Conservation (phyloP, 2,329 filamentous ascomycete genomes). For the Trichoderma sp. region DNA sequence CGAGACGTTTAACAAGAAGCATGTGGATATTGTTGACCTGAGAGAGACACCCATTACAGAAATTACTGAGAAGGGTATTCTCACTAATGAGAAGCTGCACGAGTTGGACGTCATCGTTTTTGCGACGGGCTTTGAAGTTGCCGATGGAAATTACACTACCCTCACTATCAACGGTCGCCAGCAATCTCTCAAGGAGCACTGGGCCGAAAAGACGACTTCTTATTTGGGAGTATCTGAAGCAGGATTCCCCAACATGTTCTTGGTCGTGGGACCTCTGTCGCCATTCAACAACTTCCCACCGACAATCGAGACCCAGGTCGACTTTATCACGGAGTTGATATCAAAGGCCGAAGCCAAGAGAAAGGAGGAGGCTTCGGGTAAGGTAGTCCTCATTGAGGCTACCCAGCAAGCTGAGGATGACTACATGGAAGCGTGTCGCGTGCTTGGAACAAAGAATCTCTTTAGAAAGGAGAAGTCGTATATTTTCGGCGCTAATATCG, state of each 20-base stretch:
- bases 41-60: neutral
- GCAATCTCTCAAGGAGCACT: neutral
- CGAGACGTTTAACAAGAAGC: neutral
- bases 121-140: neutral
- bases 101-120: neutral
- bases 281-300: neutral
- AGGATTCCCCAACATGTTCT: neutral
- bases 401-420: neutral
- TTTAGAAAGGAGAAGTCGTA: neutral
- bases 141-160: neutral
- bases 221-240: neutral
- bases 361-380: neutral
- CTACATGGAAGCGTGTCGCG: neutral
- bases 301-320: neutral
- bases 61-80: neutral
- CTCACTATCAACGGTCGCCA: neutral
- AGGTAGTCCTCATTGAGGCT: neutral
- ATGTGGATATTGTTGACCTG: neutral
- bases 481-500: neutral
- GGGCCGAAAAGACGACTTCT: neutral
- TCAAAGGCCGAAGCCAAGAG: neutral
- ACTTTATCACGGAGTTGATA: neutral
- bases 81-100: neutral
- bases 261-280: neutral
- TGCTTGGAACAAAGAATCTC: neutral